Evolutionary conservation across 352 stramenopile species (phyloP).

Genomic region (Thalassiosira exigua): DNA sequence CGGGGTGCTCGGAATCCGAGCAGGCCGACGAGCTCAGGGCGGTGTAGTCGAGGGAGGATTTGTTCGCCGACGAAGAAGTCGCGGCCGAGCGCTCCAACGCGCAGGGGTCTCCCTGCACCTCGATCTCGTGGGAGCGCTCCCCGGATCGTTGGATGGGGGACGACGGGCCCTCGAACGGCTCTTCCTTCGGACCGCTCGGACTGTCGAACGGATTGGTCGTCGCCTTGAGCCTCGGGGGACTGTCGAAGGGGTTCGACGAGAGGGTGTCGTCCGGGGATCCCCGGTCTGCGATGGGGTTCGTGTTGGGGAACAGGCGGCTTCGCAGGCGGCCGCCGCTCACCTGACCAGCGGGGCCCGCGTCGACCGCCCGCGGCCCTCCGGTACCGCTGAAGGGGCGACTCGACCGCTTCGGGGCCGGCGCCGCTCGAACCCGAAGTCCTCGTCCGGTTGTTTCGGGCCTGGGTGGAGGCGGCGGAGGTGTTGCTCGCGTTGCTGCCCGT

Average conservation of each 20-base stretch:
- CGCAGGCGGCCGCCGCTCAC: background rate
- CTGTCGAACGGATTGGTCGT: no score
- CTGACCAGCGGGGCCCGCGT: background rate
- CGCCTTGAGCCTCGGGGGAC: slow-evolving; percentile 10
- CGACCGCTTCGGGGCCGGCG: background rate
- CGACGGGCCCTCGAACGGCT: slow-evolving; percentile 24
- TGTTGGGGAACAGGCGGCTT: background rate
- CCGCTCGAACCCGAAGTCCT: background rate
- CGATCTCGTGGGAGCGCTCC: slow-evolving; percentile 2
- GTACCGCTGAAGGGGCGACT: background rate
- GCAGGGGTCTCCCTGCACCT: background rate
- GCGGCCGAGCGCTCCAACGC: slow-evolving; percentile 2
- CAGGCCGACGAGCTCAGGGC: no score
- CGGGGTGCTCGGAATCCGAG: no score
- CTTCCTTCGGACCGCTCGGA: no score
- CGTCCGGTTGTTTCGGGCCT: background rate
- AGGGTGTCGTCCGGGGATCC: background rate
- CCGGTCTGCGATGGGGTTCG: background rate
- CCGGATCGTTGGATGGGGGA: slow-evolving; percentile 23
- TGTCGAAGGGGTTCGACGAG: slow-evolving; percentile 27
- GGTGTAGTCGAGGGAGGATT: no score
- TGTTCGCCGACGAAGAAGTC: background rate
- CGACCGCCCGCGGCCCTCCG: background rate
- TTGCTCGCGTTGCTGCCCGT: no score
- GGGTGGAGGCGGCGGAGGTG: background rate